These are phyloP conservation scores for Alternaria ethzedia DNA, from an alignment of 2,329 filamentous ascomycete genomes.

Conservation along the genomic window DNA sequence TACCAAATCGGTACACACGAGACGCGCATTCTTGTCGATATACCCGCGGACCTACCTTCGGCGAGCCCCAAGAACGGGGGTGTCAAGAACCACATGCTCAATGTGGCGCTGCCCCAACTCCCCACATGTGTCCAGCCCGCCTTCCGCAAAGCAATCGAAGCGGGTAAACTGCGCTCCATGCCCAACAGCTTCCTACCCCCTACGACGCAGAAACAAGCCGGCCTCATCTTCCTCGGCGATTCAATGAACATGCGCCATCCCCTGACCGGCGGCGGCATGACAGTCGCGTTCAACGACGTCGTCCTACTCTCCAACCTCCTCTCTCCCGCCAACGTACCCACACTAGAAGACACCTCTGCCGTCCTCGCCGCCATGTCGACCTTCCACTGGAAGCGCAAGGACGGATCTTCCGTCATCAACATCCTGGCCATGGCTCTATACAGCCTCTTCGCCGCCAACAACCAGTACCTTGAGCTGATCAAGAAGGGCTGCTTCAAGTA, in stretches of 20 bases:
- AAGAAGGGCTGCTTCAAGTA: constrained; percentile 93
- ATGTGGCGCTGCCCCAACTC: constrained; percentile 78
- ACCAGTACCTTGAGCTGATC: constrained; percentile 68
- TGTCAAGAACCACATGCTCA: constrained; percentile 81
- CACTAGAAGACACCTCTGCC: constrained; percentile 69
- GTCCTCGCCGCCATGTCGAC: constrained; percentile 72
- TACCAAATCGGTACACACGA: constrained; percentile 98
- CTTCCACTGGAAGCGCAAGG: constrained; percentile 90
- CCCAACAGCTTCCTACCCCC: constrained; percentile 94
- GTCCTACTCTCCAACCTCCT: constrained; percentile 78
- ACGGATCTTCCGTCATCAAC: constrained; percentile 86
- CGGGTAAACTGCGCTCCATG: constrained; percentile 85
- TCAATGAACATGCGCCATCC: constrained; percentile 99
- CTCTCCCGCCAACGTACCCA: constrained; percentile 69
- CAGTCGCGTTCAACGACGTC: constrained; percentile 92
- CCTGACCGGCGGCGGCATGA: constrained; percentile 96
- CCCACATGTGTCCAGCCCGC: constrained; percentile 74
- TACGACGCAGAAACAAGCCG: constrained; percentile 71
- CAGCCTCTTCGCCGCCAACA: constrained; percentile 84
- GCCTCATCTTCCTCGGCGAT: constrained; percentile 85
- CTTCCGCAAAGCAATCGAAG: constrained; percentile 76
- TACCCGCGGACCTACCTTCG: constrained; percentile 77
- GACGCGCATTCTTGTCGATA: constrained; percentile 87
- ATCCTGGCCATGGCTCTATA: constrained; percentile 97
- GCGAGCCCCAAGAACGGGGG: constrained; percentile 78